These are phyloP conservation scores for Phytophthora melonis DNA, from an alignment of 352 stramenopile genomes.

Conservation along the genomic window DNA sequence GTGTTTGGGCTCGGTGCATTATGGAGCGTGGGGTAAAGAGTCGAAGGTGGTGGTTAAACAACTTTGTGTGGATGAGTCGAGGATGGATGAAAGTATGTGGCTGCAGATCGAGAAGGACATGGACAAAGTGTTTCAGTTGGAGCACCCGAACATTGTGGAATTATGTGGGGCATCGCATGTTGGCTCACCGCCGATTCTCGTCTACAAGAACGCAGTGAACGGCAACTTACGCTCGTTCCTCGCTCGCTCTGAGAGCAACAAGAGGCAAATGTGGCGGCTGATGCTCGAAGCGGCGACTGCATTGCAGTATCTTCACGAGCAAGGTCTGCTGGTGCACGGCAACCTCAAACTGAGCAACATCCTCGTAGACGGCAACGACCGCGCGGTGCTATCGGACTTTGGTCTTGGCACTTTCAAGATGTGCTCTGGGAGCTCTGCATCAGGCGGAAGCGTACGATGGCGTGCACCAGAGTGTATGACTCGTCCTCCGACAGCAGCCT, in stretches of 20 bases:
- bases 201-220: slow-evolving; percentile 6
- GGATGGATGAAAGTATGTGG: slow-evolving; percentile 2
- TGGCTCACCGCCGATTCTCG: slow-evolving; percentile 8
- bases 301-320: slow-evolving; percentile 32
- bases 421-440: not conserved
- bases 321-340: slow-evolving; percentile 35
- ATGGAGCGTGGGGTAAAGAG: not conserved
- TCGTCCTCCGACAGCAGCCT: slow-evolving; percentile 16
- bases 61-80: not conserved
- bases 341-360: slow-evolving; percentile 46
- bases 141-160: slow-evolving; percentile 13
- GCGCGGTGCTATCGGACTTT: slow-evolving; percentile 37
- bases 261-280: slow-evolving; percentile 1
- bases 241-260: not conserved
- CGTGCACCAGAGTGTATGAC: not conserved
- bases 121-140: slow-evolving; percentile 7
- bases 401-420: slow-evolving; percentile 18
- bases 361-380: slow-evolving; percentile 18
- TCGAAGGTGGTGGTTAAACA: not conserved
- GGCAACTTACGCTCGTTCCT: slow-evolving; percentile 3
- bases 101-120: slow-evolving; percentile 8
- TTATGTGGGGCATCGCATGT: slow-evolving; percentile 18
- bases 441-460: slow-evolving; percentile 15
- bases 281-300: slow-evolving; percentile 28
- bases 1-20: not conserved